Evolutionary conservation across 495 filamentous ascomycete genomes (phyloP).

Genomic region (Trichoderma gamsii): DNA sequence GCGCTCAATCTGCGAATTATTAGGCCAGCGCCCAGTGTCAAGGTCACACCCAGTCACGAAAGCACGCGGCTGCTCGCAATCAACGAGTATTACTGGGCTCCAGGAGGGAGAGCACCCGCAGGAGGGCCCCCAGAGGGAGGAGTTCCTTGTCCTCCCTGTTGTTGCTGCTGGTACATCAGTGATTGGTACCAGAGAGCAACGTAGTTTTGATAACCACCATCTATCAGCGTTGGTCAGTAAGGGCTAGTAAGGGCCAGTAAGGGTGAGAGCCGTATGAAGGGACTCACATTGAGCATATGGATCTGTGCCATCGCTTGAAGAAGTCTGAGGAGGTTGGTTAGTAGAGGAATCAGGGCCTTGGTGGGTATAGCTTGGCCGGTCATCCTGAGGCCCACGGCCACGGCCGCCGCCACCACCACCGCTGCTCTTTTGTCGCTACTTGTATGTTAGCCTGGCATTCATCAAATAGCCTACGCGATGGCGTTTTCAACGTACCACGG

Average conservation of each 20-base stretch:
- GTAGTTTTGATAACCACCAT: conserved; percentile 60
- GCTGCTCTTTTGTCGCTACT: conserved; percentile 46
- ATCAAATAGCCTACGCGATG: conserved; percentile 14
- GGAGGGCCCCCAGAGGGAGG: conserved; percentile 2
- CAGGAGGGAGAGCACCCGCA: conserved; percentile 2
- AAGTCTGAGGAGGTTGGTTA: conserved; percentile 24
- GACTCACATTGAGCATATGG: conserved; percentile 57
- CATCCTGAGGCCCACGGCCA: conserved; percentile 41
- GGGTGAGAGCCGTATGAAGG: conserved; percentile 7
- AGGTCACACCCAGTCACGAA: conserved; percentile 12
- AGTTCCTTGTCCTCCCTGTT: conserved; percentile 12
- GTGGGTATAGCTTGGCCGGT: conserved; percentile 34
- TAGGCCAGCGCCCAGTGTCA: conserved; percentile 7
- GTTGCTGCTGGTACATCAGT: conserved; percentile 40
- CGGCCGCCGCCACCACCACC: conserved; percentile 36
- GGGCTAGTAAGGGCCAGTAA: conserved; percentile 12
- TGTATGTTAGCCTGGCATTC: conserved; percentile 24
- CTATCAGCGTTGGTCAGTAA: conserved; percentile 23
- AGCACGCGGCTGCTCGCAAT: conserved; percentile 11
- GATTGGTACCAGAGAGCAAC: conserved; percentile 58
- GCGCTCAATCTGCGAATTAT: conserved; percentile 1
- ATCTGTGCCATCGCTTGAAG: conserved; percentile 37
- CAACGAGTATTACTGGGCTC: not conserved
- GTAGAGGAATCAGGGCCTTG: conserved; percentile 21
- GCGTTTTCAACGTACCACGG: conserved; percentile 51